A percentile compares a stretch with the other conserved stretches of the same genome.
phyloP scores from a whole-genome alignment of 2,329 filamentous ascomycete species.

The Fusarium sp. region DNA sequence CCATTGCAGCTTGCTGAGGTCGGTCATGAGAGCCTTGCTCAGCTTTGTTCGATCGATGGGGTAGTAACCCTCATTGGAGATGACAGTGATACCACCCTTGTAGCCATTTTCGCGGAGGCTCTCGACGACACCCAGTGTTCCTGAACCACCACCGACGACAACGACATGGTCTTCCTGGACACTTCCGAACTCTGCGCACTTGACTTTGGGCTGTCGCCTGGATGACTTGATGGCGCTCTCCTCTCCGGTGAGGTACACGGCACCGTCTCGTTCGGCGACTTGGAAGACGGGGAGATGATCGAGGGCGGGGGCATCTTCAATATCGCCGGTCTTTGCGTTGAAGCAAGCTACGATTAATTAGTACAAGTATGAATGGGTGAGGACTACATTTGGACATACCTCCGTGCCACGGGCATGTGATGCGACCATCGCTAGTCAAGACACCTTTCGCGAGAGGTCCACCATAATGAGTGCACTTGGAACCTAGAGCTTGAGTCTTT shows the following conservation, averaged over 20 bases:
- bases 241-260: conserved; percentile 85
- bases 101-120: conserved; percentile 85
- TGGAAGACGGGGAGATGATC: conserved; percentile 88
- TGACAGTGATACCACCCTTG: conserved; percentile 81
- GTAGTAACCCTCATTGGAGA: conserved; percentile 85
- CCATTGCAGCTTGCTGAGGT: conserved; percentile 81
- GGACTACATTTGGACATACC: conserved; percentile 66
- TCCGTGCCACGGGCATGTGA: conserved; percentile 98
- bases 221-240: conserved; percentile 82
- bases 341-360: conserved; percentile 78
- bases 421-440: conserved; percentile 80
- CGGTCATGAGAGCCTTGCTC: conserved; percentile 90
- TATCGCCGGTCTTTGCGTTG: conserved; percentile 87
- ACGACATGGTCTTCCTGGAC: conserved; percentile 74
- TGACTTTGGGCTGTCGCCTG: conserved; percentile 78
- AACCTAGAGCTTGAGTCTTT: conserved; percentile 80
- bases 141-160: conserved; percentile 90
- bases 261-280: conserved; percentile 82
- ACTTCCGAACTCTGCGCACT: conserved; percentile 67
- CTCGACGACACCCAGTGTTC: conserved; percentile 83
- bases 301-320: conserved; percentile 93
- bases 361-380: background rate
- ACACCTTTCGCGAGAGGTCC: conserved; percentile 90
- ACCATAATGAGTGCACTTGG: conserved; percentile 92
- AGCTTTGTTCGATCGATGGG: conserved; percentile 96